Evolutionary conservation across 495 filamentous ascomycete genomes (phyloP), one percentile per base, ranked within the genome.

Genomic region (Podospora comata): DNA sequence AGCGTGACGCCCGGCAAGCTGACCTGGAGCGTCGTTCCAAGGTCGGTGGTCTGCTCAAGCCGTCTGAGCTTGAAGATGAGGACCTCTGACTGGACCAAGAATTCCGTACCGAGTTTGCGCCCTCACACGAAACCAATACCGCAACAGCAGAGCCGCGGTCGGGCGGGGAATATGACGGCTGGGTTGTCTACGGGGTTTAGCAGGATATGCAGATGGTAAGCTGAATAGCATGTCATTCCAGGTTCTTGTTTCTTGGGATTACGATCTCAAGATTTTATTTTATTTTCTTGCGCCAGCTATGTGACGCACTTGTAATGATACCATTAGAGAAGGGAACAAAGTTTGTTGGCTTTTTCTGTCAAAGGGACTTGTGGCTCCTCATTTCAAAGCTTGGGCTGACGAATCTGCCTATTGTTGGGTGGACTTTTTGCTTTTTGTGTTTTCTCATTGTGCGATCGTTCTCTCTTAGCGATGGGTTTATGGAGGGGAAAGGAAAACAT

Each of bases 41-140:
- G 79, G 92, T 97, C 55, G 91, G 94, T 66, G 94, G 94, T 32
- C 80, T 97, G 71, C 81, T 97, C 70, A 97, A 97, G 81, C 94
- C 94, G 60, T 92, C 92, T 23, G 94, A 97, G 74, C 87, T 97
- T 74, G 93, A 96, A 64, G 94, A 97, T 72, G 94, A 97, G 75
- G 94, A 97, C 79, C 83, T 97, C 78, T 97, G 92, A 97, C 90
- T 93, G 57, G 82, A 85, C 4, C 76, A 86, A 72, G 89, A 91
- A 74, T 75, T 91, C 20, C 83, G 88, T 70, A 83, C 81, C 32
- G 89, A 92, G 79, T 85, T 79, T 75, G 74, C 76, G 59, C 79
- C 80, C n/a, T 70, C 68, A 57, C 71, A 74, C 60, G 63, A 73
- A 48, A 15, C 32, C 6, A 26, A 48, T 4, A 58, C 53, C 19